Conservation (phyloP, 192 early-diverging fungal genomes). For the Lobosporangium transversale region DNA sequence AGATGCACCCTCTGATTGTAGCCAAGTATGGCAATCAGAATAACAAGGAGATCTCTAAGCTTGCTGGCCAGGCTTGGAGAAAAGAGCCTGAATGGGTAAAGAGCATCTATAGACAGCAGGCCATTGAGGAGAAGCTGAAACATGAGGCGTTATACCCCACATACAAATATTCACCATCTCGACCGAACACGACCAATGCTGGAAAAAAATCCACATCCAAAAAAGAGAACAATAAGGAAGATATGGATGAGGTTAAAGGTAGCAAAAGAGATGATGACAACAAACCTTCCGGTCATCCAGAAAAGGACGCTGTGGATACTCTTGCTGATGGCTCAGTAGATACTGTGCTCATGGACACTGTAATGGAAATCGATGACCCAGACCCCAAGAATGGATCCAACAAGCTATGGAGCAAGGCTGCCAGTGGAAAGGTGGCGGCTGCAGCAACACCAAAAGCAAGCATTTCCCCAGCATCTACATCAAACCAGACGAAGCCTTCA, state of each 20-base stretch:
- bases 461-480: too few species aligned
- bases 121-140: slow-evolving; percentile 55
- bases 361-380: neutral
- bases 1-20: slow-evolving; percentile 63
- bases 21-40: slow-evolving; percentile 55
- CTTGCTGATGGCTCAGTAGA: neutral
- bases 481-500: neutral
- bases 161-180: slow-evolving; percentile 54
- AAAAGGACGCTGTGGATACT: neutral
- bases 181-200: neutral
- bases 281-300: neutral
- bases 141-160: slow-evolving; percentile 56
- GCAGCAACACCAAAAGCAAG: neutral
- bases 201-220: too few species aligned
- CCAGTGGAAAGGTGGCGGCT: neutral
- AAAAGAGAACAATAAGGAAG: too few species aligned
- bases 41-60: slow-evolving; percentile 64
- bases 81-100: slow-evolving; percentile 59
- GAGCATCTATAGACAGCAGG: slow-evolving; percentile 55
- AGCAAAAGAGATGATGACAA: neutral
- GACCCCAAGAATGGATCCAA: neutral
- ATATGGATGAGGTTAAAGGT: too few species aligned
- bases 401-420: neutral
- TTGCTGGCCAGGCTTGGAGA: slow-evolving; percentile 64
- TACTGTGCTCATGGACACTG: neutral